Evolutionary conservation across 2,329 filamentous ascomycete species (phyloP).

Genomic region (Cadophora gregata): DNA sequence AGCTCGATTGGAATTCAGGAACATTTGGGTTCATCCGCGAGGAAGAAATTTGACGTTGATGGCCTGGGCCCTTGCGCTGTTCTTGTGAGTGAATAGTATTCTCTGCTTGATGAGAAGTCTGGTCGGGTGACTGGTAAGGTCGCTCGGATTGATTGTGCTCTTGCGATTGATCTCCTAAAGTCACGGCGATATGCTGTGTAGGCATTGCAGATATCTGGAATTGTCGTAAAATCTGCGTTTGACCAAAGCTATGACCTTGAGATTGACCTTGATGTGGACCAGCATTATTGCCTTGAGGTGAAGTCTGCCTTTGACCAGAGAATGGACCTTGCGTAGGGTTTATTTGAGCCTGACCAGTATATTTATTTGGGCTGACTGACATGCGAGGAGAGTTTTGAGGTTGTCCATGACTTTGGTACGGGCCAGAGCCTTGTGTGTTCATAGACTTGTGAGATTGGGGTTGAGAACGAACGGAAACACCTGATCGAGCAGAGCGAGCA

Average conservation of each 20-base stretch:
- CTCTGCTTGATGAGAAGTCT: background rate
- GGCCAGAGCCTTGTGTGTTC: background rate
- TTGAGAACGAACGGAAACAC: background rate
- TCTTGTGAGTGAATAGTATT: background rate
- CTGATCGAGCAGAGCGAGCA: background rate
- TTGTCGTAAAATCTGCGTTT: background rate
- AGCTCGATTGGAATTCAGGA: conserved; percentile 4
- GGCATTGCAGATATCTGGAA: background rate
- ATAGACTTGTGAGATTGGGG: conserved; percentile 2
- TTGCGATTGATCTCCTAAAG: background rate
- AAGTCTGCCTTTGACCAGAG: background rate
- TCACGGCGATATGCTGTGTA: background rate
- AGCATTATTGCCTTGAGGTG: conserved; percentile 5
- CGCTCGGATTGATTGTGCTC: background rate
- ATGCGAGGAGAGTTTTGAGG: background rate
- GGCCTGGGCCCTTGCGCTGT: background rate
- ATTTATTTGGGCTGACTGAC: background rate
- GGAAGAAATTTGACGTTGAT: conserved; percentile 1
- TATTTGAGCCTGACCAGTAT: background rate
- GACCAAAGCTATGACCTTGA: background rate
- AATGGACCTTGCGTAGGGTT: background rate
- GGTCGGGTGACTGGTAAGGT: background rate
- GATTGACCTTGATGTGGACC: background rate
- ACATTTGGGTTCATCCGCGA: conserved; percentile 14
- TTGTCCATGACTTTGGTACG: background rate